phyloP scores from a whole-genome alignment of 1,284 basidiomycete genomes.

The Polyporus tsugae region DNA sequence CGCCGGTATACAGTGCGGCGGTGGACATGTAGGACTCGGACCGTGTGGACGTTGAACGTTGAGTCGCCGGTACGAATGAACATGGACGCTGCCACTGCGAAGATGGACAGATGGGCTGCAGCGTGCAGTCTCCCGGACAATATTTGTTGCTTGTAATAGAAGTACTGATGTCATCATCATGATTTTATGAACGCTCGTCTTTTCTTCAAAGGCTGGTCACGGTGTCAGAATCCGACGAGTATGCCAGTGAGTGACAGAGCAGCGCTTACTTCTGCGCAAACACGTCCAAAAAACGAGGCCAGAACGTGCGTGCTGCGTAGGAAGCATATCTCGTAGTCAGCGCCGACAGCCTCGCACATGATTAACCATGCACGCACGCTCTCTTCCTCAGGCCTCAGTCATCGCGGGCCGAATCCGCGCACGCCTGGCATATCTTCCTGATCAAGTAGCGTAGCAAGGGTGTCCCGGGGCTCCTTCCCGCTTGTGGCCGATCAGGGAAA shows the following conservation, averaged over 20 bases:
- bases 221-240: neutral
- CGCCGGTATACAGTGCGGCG: conserved; percentile 36
- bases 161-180: neutral
- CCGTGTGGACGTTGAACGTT: neutral
- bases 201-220: neutral
- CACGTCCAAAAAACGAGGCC: conserved; percentile 16
- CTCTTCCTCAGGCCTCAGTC: neutral
- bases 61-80: neutral
- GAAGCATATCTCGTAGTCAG: neutral
- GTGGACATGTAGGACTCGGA: conserved; percentile 15
- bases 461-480: conserved; percentile 21
- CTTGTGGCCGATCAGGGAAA: conserved; percentile 9
- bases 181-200: neutral
- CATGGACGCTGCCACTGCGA: neutral
- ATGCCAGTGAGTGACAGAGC: neutral
- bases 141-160: neutral
- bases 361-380: neutral
- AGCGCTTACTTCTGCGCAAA: conserved; percentile 3
- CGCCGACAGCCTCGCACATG: neutral
- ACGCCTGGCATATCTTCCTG: conserved; percentile 34
- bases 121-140: neutral
- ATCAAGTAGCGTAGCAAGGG: conserved; percentile 40
- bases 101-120: conserved; percentile 9
- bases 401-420: conserved; percentile 7
- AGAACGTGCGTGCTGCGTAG: conserved; percentile 6